Percentiles rank a stretch among this genome's conserved stretches.
phyloP scores from a whole-genome alignment of 2,329 filamentous ascomycete genomes.

The Hypoxylon sp. region DNA sequence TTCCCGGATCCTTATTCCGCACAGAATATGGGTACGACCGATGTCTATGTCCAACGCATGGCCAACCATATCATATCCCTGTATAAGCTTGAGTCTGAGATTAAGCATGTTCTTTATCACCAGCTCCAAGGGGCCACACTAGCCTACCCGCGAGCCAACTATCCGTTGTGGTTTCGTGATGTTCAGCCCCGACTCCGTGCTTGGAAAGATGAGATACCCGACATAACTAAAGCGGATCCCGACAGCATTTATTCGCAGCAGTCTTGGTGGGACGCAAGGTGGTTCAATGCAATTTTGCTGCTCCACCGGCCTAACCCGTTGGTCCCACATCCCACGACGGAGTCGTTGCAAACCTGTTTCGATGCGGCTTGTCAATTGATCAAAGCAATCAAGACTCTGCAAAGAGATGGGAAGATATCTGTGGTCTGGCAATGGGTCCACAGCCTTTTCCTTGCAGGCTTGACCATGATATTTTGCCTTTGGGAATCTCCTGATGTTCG shows the following conservation, averaged over 20 bases:
- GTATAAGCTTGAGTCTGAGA: constrained; percentile 55
- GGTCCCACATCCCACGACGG: constrained; percentile 44
- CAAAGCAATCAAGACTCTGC: constrained; percentile 50
- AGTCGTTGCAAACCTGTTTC: constrained; percentile 48
- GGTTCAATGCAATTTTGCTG: constrained; percentile 53
- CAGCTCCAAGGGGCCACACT: constrained; percentile 48
- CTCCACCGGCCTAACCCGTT: constrained; percentile 53
- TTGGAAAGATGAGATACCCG: constrained; percentile 53
- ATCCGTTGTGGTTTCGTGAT: constrained; percentile 50
- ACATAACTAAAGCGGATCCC: constrained; percentile 46
- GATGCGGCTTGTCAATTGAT: constrained; percentile 52
- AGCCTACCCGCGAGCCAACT: constrained; percentile 53
- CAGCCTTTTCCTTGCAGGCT: constrained; percentile 54
- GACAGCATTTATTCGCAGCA: constrained; percentile 51
- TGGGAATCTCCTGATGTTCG: constrained; percentile 55
- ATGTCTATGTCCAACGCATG: constrained; percentile 48
- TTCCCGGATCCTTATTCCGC: constrained; percentile 48
- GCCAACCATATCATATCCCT: constrained; percentile 53
- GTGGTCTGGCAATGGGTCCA: constrained; percentile 55
- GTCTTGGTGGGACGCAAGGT: constrained; percentile 53
- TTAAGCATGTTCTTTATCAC: constrained; percentile 54
- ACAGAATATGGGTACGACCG: constrained; percentile 13
- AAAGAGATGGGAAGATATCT: constrained; percentile 53
- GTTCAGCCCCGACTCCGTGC: constrained; percentile 52
- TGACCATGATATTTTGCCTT: constrained; percentile 53